phyloP scores from a whole-genome alignment of 495 filamentous ascomycete species.

The Viridothelium virens region DNA sequence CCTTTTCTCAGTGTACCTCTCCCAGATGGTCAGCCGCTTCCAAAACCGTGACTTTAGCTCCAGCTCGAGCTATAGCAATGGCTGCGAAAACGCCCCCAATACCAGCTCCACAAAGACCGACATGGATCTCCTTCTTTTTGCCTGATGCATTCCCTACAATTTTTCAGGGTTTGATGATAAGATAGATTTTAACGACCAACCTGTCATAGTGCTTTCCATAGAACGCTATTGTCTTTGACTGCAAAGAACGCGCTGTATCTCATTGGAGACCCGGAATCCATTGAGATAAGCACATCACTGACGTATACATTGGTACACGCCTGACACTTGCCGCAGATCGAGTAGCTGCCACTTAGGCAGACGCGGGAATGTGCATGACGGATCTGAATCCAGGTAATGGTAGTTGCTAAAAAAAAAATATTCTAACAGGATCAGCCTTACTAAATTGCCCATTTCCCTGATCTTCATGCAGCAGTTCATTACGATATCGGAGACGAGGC shows the following conservation, averaged over 20 bases:
- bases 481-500: not conserved
- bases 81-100: slow-evolving; percentile 29
- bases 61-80: slow-evolving; percentile 27
- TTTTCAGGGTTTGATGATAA: not conserved
- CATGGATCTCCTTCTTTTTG: slow-evolving; percentile 6
- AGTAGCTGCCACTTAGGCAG: not conserved
- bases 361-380: not conserved
- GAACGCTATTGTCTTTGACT: not conserved
- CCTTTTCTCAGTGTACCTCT: slow-evolving; percentile 13
- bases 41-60: slow-evolving; percentile 24
- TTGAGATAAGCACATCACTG: not conserved
- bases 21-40: slow-evolving; percentile 23
- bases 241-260: not conserved
- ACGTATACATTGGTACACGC: not conserved
- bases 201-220: not conserved
- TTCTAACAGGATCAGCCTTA: no score
- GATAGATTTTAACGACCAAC: not conserved
- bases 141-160: not conserved
- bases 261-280: not conserved
- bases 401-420: no score
- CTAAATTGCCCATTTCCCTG: not conserved
- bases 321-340: not conserved
- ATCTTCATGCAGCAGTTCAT: not conserved
- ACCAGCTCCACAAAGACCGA: slow-evolving; percentile 29
- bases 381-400: not conserved